Evolutionary conservation across 129 eudicot genomes (phyloP).

Genomic region (Tagetes erecta): DNA sequence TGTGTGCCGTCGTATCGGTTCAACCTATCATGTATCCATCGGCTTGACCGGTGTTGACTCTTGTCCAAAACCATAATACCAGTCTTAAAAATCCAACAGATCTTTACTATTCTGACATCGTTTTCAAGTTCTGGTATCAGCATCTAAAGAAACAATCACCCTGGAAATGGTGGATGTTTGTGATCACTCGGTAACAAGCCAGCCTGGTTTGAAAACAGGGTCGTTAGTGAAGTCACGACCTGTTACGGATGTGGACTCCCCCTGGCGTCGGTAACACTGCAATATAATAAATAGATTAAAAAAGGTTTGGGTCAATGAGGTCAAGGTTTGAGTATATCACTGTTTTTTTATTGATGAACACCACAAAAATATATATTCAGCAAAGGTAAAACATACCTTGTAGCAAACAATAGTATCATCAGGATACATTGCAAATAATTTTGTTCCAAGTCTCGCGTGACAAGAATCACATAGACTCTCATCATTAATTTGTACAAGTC

Average conservation of each 20-base stretch:
- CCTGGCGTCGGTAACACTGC: conserved; percentile 95
- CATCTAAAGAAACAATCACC: background rate
- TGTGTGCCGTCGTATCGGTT: background rate
- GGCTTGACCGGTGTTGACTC: conserved; percentile 15
- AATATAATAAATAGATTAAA: background rate
- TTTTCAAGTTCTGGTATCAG: background rate
- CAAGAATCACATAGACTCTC: conserved; percentile 96
- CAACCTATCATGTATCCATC: conserved; percentile 4
- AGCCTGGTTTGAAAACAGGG: conserved; percentile 64
- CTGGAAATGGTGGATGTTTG: conserved; percentile 14
- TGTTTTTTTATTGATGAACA: background rate
- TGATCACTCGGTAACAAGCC: conserved; percentile 61
- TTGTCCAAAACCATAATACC: background rate
- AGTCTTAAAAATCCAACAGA: background rate
- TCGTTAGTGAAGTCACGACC: conserved; percentile 77
- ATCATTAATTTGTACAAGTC: conserved; percentile 88
- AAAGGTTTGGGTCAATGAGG: conserved; percentile 16
- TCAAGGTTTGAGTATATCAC: conserved; percentile 20
- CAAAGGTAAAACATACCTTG: conserved; percentile 55
- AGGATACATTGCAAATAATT: conserved; percentile 95
- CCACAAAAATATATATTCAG: background rate
- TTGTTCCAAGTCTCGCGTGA: conserved; percentile 95
- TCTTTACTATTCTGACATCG: background rate
- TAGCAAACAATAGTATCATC: conserved; percentile 94
- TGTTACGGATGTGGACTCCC: conserved; percentile 87